These are phyloP conservation scores for Venturia asperata DNA, from an alignment of 2,329 filamentous ascomycete genomes.

Conservation along the genomic window DNA sequence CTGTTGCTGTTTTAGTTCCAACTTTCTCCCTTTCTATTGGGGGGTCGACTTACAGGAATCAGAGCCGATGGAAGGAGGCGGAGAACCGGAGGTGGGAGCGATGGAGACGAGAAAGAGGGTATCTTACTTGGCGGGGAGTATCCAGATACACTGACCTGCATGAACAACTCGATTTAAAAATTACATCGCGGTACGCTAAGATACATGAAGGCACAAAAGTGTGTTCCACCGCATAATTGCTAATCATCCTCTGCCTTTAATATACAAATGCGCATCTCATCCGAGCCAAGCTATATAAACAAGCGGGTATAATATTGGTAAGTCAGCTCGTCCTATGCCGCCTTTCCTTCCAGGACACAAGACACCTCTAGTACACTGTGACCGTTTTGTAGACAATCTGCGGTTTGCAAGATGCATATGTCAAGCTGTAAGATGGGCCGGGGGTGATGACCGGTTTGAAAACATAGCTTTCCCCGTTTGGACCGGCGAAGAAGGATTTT, in stretches of 20 bases:
- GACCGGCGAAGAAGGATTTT: background rate
- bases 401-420: background rate
- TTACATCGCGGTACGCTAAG: background rate
- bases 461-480: background rate
- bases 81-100: no score
- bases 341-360: background rate
- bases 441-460: constrained; percentile 1
- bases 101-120: no score
- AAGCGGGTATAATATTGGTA: background rate
- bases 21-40: no score
- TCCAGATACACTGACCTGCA: no score
- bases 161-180: background rate
- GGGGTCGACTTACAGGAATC: no score
- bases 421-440: background rate
- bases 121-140: no score
- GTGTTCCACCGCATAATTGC: background rate
- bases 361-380: background rate
- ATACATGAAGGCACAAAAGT: background rate
- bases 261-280: background rate
- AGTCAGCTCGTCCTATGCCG: background rate
- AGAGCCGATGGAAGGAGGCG: no score
- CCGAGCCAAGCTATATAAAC: background rate
- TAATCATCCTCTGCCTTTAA: background rate
- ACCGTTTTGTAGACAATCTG: background rate
- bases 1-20: no score